Percentiles rank a stretch among this genome's conserved stretches.
These are phyloP conservation scores for Russula sp. DNA, from an alignment of 768 basidiomycete species.

Conservation along the genomic window DNA sequence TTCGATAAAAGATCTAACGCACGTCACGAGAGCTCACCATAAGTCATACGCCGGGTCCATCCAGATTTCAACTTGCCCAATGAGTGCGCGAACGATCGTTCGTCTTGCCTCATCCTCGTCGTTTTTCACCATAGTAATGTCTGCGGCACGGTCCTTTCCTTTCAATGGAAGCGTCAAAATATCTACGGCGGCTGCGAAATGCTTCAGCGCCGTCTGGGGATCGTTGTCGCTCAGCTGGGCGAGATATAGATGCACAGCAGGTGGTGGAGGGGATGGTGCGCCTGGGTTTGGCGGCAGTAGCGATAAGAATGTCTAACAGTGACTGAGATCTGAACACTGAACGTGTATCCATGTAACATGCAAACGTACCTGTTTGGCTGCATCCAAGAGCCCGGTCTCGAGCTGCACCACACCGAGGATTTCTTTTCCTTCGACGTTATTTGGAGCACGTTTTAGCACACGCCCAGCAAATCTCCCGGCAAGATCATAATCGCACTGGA, in stretches of 20 bases:
- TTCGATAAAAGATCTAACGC: not conserved
- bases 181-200: constrained; percentile 78
- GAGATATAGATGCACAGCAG: constrained; percentile 82
- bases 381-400: constrained; percentile 70
- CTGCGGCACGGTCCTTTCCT: constrained; percentile 56
- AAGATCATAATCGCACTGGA: constrained; percentile 80
- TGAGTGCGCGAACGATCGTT: constrained; percentile 69
- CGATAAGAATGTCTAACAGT: constrained; percentile 51
- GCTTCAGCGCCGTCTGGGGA: constrained; percentile 59
- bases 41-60: constrained; percentile 88
- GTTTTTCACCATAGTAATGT: constrained; percentile 28
- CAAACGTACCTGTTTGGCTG: constrained; percentile 54
- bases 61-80: constrained; percentile 93
- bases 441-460: constrained; percentile 54
- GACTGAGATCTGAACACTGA: not conserved
- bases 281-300: constrained; percentile 52
- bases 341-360: not conserved
- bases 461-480: constrained; percentile 66
- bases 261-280: constrained; percentile 51
- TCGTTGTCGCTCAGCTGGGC: constrained; percentile 79
- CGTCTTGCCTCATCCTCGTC: constrained; percentile 55
- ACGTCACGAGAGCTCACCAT: constrained; percentile 46
- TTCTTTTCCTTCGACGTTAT: constrained; percentile 64
- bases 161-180: constrained; percentile 61
- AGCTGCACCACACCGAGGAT: constrained; percentile 73